Conservation (phyloP, 2,329 filamentous ascomycete species). For the Juglanconis oblonga region DNA sequence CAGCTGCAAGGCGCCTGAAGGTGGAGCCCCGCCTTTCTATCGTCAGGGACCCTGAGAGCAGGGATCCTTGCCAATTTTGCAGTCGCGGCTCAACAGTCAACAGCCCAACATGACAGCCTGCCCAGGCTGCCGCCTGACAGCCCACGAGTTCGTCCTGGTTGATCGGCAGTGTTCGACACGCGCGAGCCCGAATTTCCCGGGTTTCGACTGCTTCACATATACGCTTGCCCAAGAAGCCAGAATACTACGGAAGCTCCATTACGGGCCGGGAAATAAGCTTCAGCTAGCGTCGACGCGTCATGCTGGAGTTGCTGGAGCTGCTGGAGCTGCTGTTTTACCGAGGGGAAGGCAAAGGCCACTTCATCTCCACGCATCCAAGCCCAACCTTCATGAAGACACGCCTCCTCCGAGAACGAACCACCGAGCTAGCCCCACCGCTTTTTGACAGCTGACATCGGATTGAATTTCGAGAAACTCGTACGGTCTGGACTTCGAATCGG, state of each 20-base stretch:
- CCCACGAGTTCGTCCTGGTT: background rate
- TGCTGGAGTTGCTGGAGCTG: too few species aligned
- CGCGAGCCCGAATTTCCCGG: background rate
- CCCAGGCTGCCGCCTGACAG: background rate
- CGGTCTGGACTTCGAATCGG: background rate
- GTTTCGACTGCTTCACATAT: background rate
- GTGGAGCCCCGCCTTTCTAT: background rate
- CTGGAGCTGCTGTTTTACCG: too few species aligned
- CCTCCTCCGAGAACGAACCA: background rate
- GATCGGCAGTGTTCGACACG: background rate
- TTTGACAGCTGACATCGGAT: background rate
- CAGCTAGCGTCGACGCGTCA: background rate
- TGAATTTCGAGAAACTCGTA: background rate
- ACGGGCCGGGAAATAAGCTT: background rate
- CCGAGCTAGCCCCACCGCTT: background rate
- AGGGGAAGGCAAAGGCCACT: too few species aligned
- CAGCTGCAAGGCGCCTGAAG: background rate
- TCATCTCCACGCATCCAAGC: background rate
- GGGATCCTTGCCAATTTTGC: background rate
- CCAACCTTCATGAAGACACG: background rate
- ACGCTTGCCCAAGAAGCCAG: background rate
- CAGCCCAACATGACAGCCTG: background rate
- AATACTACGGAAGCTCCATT: background rate
- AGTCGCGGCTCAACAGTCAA: background rate
- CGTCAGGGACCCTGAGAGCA: background rate